phyloP scores from a whole-genome alignment of 805 yeast genomes.

The Naumovozyma dairenensis region DNA sequence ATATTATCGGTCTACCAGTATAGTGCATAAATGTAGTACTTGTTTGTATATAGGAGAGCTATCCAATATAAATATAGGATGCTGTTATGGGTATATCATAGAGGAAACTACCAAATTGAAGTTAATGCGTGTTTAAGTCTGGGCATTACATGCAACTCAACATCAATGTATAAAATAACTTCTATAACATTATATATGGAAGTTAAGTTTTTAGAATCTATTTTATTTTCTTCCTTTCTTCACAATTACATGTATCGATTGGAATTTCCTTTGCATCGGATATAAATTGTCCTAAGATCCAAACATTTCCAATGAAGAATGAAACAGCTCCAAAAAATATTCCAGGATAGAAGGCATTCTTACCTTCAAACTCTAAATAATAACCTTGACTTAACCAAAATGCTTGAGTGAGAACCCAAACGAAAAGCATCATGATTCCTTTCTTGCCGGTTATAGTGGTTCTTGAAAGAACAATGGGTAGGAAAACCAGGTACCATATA shows the following conservation, averaged over 20 bases:
- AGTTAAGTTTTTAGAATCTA: not conserved
- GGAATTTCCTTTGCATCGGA: not conserved
- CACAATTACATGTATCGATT: not conserved
- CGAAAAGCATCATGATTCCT: slow-evolving; percentile 34
- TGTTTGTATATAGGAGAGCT: too few relatives aligned
- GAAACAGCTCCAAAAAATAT: slow-evolving; percentile 44
- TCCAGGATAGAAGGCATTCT: slow-evolving; percentile 49
- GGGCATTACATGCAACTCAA: too few relatives aligned
- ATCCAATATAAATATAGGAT: too few relatives aligned
- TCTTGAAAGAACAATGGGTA: slow-evolving; percentile 59
- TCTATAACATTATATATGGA: too few relatives aligned
- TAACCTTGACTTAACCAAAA: slow-evolving; percentile 75
- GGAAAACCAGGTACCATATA: slow-evolving; percentile 81
- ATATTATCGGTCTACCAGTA: too few relatives aligned
- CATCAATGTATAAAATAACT: not conserved
- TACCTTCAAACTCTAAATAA: slow-evolving; percentile 70
- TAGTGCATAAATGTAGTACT: too few relatives aligned
- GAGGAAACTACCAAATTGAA: too few relatives aligned
- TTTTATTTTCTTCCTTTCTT: not conserved
- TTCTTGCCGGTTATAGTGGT: slow-evolving; percentile 31
- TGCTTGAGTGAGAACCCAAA: slow-evolving; percentile 69
- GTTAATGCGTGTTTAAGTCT: too few relatives aligned
- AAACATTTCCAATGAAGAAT: slow-evolving; percentile 55
- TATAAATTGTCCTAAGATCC: slow-evolving; percentile 45
- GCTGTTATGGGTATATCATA: too few relatives aligned